phyloP scores from a whole-genome alignment of 2,329 filamentous ascomycete species.

The Leptosphaerulina australis region DNA sequence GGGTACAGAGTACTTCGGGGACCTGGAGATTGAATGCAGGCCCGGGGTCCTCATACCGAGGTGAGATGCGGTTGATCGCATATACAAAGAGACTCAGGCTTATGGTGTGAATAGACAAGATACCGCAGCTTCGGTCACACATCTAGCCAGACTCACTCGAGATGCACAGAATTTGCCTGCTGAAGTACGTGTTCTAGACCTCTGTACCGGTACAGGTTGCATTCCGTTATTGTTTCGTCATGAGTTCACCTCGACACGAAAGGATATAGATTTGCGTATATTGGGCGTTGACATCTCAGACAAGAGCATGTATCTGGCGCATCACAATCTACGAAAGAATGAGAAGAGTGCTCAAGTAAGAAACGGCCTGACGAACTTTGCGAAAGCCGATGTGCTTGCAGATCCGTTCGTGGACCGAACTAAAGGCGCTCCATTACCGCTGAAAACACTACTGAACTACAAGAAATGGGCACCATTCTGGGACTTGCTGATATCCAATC shows the following conservation, averaged over 20 bases:
- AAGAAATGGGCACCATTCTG: slow-evolving; percentile 30
- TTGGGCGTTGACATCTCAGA: slow-evolving; percentile 76
- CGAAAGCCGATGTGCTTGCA: slow-evolving; percentile 52
- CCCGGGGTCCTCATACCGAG: slow-evolving; percentile 86
- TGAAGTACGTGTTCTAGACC: slow-evolving; percentile 71
- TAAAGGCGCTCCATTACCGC: slow-evolving; percentile 6
- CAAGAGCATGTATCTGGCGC: slow-evolving; percentile 68
- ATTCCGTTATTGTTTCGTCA: slow-evolving; percentile 79
- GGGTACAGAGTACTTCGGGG: slow-evolving; percentile 85
- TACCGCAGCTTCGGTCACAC: slow-evolving; percentile 50
- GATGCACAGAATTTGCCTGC: slow-evolving; percentile 27
- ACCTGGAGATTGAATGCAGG: slow-evolving; percentile 76
- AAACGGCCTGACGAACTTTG: slow-evolving; percentile 53
- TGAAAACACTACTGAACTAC: slow-evolving; percentile 27
- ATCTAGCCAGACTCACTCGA: slow-evolving; percentile 39
- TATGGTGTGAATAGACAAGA: slow-evolving; percentile 49
- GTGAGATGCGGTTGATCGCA: slow-evolving; percentile 46
- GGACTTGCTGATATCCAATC: slow-evolving; percentile 82
- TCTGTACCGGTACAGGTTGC: slow-evolving; percentile 91
- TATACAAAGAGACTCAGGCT: slow-evolving; percentile 11
- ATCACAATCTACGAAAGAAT: slow-evolving; percentile 63
- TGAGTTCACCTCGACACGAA: slow-evolving; percentile 55
- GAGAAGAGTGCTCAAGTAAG: slow-evolving; percentile 17
- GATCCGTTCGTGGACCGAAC: slow-evolving; percentile 57
- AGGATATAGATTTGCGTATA: slow-evolving; percentile 54